These are phyloP conservation scores for Amborella trichopoda DNA, from an alignment of 164 flowering plant genomes.

Conservation along the genomic window DNA sequence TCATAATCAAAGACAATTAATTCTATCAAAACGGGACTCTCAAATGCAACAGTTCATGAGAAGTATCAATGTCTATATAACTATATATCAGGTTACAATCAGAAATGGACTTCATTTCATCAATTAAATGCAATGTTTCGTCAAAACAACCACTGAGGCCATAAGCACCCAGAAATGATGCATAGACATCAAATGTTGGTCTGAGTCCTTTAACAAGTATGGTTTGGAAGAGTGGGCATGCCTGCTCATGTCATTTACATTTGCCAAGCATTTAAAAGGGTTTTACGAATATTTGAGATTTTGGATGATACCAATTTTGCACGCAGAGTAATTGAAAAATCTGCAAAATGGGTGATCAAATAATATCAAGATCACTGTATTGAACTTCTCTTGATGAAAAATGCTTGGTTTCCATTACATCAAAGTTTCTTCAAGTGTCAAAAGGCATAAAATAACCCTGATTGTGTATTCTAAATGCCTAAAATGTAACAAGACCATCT, in stretches of 20 bases:
- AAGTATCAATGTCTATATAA: slow-evolving; percentile 54
- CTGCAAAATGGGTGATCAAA: too few relatives aligned
- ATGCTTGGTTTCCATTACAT: too few relatives aligned
- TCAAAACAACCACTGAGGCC: slow-evolving; percentile 58
- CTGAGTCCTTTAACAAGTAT: slow-evolving; percentile 57
- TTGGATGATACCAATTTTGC: slow-evolving; percentile 81
- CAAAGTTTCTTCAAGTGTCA: too few relatives aligned
- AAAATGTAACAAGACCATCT: too few relatives aligned
- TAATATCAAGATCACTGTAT: too few relatives aligned
- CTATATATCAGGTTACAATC: slow-evolving; percentile 82
- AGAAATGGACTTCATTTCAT: slow-evolving; percentile 59
- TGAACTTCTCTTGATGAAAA: too few relatives aligned
- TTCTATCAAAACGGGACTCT: slow-evolving; percentile 38
- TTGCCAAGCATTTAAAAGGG: slow-evolving; percentile 77
- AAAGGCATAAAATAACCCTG: too few relatives aligned
- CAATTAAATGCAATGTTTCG: slow-evolving; percentile 38
- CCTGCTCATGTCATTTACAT: slow-evolving; percentile 53
- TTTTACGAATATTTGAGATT: slow-evolving; percentile 70
- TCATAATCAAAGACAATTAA: slow-evolving; percentile 34
- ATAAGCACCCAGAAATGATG: slow-evolving; percentile 72
- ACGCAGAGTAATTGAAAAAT: slow-evolving; percentile 68
- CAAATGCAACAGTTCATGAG: slow-evolving; percentile 51
- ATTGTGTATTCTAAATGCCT: too few relatives aligned
- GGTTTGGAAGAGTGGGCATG: slow-evolving; percentile 54
- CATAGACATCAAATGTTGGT: slow-evolving; percentile 72